Evolutionary conservation across 2,329 filamentous ascomycete species (phyloP), one percentile per base, ranked within the genome.

Genomic region (Calonectria leucothoes): DNA sequence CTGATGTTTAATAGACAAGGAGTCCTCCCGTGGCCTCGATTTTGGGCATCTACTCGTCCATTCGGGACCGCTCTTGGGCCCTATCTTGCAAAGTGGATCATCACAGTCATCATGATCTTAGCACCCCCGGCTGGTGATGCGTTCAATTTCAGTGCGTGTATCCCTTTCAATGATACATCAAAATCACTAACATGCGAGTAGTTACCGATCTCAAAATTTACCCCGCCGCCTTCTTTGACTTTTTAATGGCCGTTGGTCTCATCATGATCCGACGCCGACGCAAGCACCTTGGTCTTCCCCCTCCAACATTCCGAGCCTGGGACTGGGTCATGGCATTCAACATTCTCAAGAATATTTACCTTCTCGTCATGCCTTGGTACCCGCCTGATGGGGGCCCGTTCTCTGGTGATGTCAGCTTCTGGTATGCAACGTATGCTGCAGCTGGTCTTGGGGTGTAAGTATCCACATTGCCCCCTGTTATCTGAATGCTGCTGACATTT

Each of bases 341-440:
- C 70, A 88, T 93, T 69, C 80, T 90, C 1, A 84, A 91, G 1
- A 89, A 93, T 64, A 68, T 92, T 0, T 94, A 91, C 75, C 84
- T 94, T 45, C 83, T 94, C 3, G 87, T 92, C 31, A 93, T 93
- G 87, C 93, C 93, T 0, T 94, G 93, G 93, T 93, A 92, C 75
- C 93, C 93, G 2, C 93, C 93, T 0, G 85, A 86, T 0, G 87
- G 85, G 0, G 93, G 93, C 0, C 85, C 86, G 0, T 88, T 88
- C 64, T 90, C 89, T 0, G 93, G 92, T 0, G 90, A 93, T 69
- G 92, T 94, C 4, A 92, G 89, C 66, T 95, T 95, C 83, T 95
- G 92, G 91, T 95, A 95, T 75, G 93, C 88, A 2, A 94, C 93
- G 0, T 94, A 94, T 78, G 88, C 90, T 20, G 89, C 91, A 0